Conservation (phyloP, 2,329 filamentous ascomycete species). For the Fusarium clavum region DNA sequence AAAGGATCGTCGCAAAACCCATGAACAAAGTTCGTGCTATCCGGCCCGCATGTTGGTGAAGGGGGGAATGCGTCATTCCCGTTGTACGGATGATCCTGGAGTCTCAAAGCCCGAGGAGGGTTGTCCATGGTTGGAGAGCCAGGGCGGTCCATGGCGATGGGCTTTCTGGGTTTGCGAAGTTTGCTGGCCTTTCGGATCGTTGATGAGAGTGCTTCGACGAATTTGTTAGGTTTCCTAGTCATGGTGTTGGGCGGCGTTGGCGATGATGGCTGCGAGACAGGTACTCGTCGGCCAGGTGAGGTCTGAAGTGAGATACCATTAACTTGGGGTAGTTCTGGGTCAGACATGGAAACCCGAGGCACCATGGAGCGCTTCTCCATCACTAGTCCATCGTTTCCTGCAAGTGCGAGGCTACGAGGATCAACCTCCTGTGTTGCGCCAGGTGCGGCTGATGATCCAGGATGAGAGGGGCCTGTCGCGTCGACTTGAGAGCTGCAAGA, state of each 20-base stretch:
- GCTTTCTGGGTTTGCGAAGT: slow-evolving; percentile 49
- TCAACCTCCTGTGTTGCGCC: slow-evolving; percentile 47
- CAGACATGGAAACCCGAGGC: slow-evolving; percentile 57
- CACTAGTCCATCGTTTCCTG: slow-evolving; percentile 19
- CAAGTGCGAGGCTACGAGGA: slow-evolving; percentile 46
- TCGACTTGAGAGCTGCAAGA: slow-evolving; percentile 50
- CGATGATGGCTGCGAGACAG: slow-evolving; percentile 49
- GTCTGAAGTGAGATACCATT: slow-evolving; percentile 60
- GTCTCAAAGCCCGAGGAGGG: slow-evolving; percentile 51
- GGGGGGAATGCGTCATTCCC: slow-evolving; percentile 44
- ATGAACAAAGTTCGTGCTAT: slow-evolving; percentile 49
- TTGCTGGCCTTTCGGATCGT: slow-evolving; percentile 56
- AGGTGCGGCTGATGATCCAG: slow-evolving; percentile 25
- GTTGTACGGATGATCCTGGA: slow-evolving; percentile 44
- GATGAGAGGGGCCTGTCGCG: slow-evolving; percentile 40
- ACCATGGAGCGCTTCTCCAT: slow-evolving; percentile 40
- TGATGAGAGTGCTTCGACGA: slow-evolving; percentile 57
- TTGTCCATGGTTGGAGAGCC: slow-evolving; percentile 51
- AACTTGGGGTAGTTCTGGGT: slow-evolving; percentile 60
- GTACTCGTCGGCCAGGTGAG: slow-evolving; percentile 49
- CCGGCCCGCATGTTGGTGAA: slow-evolving; percentile 45
- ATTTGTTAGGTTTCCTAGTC: slow-evolving; percentile 53
- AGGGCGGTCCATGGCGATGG: slow-evolving; percentile 38
- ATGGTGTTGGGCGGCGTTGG: slow-evolving; percentile 49
- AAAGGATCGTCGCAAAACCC: slow-evolving; percentile 56